Conservation (phyloP, 371 early-diverging fungal species). For the Batkoa obscura region DNA sequence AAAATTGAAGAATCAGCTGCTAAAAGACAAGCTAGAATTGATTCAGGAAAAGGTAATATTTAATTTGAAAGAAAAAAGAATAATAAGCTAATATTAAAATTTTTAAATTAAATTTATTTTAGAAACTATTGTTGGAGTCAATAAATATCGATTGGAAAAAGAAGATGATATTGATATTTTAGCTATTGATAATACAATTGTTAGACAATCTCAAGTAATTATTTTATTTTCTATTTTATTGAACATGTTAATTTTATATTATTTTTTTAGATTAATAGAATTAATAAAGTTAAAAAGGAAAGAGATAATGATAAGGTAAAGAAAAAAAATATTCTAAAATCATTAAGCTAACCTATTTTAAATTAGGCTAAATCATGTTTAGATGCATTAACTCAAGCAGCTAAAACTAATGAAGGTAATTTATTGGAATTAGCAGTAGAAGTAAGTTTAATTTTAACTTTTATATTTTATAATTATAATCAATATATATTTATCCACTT, state of each 20-base stretch:
- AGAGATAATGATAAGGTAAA: not conserved
- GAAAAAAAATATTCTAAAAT: conserved; percentile 28
- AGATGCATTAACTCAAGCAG: conserved; percentile 35
- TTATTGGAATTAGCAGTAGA: conserved; percentile 34
- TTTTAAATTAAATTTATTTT: not conserved
- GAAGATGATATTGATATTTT: conserved; percentile 53
- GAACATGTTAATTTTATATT: too few species aligned
- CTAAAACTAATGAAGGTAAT: conserved; percentile 40
- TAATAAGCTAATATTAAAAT: too few species aligned
- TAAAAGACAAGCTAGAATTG: conserved; percentile 65
- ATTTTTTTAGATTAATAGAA: not conserved
- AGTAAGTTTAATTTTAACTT: not conserved
- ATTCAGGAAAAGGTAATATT: conserved; percentile 28
- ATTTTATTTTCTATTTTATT: not conserved
- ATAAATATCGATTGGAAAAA: conserved; percentile 52
- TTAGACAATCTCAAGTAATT: conserved; percentile 37
- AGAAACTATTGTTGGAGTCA: conserved; percentile 68
- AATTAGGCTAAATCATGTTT: conserved; percentile 25
- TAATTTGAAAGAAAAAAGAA: not conserved
- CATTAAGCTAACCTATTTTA: conserved; percentile 25
- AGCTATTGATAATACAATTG: conserved; percentile 55
- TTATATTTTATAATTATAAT: too few species aligned
- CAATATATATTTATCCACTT: too few species aligned
- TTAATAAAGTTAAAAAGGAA: not conserved
- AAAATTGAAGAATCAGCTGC: conserved; percentile 68